Conservation (phyloP, 139 green algal genomes). For the Micromonas commoda region DNA sequence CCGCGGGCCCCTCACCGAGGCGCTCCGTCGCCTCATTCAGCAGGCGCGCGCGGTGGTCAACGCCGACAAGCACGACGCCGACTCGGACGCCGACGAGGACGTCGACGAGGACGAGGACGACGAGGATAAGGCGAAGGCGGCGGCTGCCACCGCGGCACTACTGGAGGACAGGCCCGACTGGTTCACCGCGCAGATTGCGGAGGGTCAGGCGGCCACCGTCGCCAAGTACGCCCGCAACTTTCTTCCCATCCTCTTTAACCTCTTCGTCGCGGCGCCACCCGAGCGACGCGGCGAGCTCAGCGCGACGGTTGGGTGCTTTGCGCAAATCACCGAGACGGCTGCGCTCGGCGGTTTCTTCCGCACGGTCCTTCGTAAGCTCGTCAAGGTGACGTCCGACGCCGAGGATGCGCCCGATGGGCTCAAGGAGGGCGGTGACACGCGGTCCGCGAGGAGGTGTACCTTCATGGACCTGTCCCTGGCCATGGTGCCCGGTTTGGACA, state of each 20-base stretch:
- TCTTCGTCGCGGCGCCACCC: conserved; percentile 55
- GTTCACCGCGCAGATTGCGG: conserved; percentile 18
- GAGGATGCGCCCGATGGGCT: conserved; percentile 25
- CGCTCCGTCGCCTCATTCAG: background rate
- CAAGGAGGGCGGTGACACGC: conserved; percentile 55
- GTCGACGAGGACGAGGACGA: conserved; percentile 14
- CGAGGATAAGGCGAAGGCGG: background rate
- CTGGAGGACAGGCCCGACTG: background rate
- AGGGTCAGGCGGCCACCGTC: conserved; percentile 36
- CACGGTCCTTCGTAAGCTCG: conserved; percentile 58
- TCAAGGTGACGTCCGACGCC: conserved; percentile 43
- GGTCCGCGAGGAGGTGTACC: conserved; percentile 51
- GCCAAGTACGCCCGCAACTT: conserved; percentile 60
- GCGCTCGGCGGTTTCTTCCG: conserved; percentile 58
- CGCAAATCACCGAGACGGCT: conserved; percentile 45
- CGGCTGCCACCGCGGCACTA: background rate
- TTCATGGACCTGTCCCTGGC: conserved; percentile 79
- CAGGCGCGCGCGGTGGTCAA: background rate
- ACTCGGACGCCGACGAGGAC: background rate
- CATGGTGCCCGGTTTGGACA: conserved; percentile 62
- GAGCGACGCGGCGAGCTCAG: conserved; percentile 48
- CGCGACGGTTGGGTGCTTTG: conserved; percentile 57
- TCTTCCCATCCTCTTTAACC: conserved; percentile 75
- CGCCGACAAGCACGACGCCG: background rate
- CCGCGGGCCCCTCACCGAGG: background rate